Evolutionary conservation across 2,329 filamentous ascomycete species (phyloP), one percentile per base, ranked within the genome.

Genomic region (Diaporthe citrichinensis): DNA sequence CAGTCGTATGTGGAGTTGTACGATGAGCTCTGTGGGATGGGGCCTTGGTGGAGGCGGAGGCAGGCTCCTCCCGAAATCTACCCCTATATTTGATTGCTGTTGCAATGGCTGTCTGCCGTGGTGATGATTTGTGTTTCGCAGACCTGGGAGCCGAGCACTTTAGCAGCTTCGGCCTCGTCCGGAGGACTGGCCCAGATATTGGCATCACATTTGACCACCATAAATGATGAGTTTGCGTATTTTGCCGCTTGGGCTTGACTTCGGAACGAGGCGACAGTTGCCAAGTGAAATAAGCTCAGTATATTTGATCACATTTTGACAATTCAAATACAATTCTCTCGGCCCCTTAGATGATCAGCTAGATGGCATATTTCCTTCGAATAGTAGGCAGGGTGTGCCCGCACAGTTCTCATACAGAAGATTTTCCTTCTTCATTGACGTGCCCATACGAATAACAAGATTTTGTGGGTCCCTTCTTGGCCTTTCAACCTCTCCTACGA

Each of bases 21-120:
- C 10, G 12, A 41, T n/a, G 34, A 59, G 20, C 34, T 59, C 17
- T 25, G 34, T 41, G 57, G 2, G 23, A 41, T 41, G 57, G 31
- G 23, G 57, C 57, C 57, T n/a, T 59, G 57, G 34, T 59, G 57
- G 57, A 41, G 57, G 57, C 4, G 23, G 57, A 59, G 57, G 34
- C 57, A 9, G 31, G 57, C 23, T 9, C 57, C 23, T 25, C 57
- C 57, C 4, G 23, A 59, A 12, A 41, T 59, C 23, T 58, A 58
- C 23, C 55, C 55, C 17, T 36, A 58, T 0, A 23, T 23, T 55
- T 57, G n/a, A 53, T n/a, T n/a, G 4, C 20, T n/a, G 20, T 23
- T 4, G 20, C 20, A 20, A 9, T 49, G 7, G 7, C 20, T 23
- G 44, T 49, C 44, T 3, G 20, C 23, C 44, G 44, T 49, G 6